phyloP scores from a whole-genome alignment of 2,329 filamentous ascomycete species.

The Aspergillus terreus region DNA sequence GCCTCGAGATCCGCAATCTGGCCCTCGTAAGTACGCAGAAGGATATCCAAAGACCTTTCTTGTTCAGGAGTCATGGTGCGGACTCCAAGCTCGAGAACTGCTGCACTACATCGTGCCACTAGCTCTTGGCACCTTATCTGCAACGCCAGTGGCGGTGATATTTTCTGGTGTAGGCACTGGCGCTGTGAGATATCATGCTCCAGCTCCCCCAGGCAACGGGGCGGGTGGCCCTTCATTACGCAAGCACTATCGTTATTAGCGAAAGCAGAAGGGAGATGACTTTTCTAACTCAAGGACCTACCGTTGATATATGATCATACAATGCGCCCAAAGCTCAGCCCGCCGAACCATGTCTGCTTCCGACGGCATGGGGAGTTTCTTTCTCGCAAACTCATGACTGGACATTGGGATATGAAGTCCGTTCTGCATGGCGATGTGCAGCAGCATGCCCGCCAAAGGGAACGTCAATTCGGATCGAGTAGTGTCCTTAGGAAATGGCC shows the following conservation, averaged over 20 bases:
- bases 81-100: slow-evolving; percentile 36
- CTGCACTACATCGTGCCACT: slow-evolving; percentile 33
- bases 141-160: slow-evolving; percentile 31
- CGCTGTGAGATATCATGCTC: slow-evolving; percentile 35
- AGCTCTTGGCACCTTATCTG: slow-evolving; percentile 38
- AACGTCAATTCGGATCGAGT: slow-evolving; percentile 33
- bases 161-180: slow-evolving; percentile 30
- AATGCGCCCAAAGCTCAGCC: slow-evolving; percentile 40
- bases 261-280: neutral
- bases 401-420: slow-evolving; percentile 42
- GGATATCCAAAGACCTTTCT: slow-evolving; percentile 34
- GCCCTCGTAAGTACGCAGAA: slow-evolving; percentile 34
- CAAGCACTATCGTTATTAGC: slow-evolving; percentile 27
- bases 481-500: slow-evolving; percentile 38
- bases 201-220: slow-evolving; percentile 30
- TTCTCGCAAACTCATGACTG: slow-evolving; percentile 39
- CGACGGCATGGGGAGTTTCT: slow-evolving; percentile 26
- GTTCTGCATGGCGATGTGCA: slow-evolving; percentile 44
- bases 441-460: slow-evolving; percentile 32
- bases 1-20: slow-evolving; percentile 35
- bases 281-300: slow-evolving; percentile 11
- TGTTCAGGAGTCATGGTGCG: slow-evolving; percentile 36
- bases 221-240: slow-evolving; percentile 35
- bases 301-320: slow-evolving; percentile 39
- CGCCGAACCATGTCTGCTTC: slow-evolving; percentile 35